Percentiles rank a stretch among this genome's conserved stretches.
Conservation (phyloP, 139 green algal genomes). For the Asterochloris erici region DNA sequence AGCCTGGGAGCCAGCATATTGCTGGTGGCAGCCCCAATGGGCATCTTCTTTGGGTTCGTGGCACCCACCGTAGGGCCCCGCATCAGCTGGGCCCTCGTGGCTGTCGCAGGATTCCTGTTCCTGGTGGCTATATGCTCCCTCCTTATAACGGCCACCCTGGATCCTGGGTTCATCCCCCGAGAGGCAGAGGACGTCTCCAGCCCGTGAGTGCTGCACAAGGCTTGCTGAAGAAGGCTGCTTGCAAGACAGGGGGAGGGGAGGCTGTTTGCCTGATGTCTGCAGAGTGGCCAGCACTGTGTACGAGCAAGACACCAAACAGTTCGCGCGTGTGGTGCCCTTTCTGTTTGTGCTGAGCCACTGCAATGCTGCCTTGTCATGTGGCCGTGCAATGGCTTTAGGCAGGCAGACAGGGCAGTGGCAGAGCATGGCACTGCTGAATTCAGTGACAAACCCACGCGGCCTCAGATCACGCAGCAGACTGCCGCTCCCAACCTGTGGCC, state of each 20-base stretch:
- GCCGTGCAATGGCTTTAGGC: not conserved
- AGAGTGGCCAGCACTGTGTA: not conserved
- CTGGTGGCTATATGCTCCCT: slow-evolving; percentile 55
- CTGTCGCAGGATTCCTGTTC: slow-evolving; percentile 20
- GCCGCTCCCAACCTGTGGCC: no score
- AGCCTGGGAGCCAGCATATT: slow-evolving; percentile 48
- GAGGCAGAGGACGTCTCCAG: slow-evolving; percentile 19
- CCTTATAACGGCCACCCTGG: slow-evolving; percentile 70
- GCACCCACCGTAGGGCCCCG: slow-evolving; percentile 47
- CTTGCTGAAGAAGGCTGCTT: not conserved
- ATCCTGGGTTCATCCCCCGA: slow-evolving; percentile 90
- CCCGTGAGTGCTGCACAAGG: slow-evolving; percentile 1
- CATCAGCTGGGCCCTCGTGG: slow-evolving; percentile 33
- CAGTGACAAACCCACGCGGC: no score
- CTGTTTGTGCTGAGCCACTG: not conserved
- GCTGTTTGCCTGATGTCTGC: not conserved
- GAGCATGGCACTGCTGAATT: no score
- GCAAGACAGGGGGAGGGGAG: not conserved
- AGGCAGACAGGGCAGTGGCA: no score
- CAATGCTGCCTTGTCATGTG: not conserved
- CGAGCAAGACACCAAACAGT: not conserved
- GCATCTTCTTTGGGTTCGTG: slow-evolving; percentile 68
- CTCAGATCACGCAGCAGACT: no score
- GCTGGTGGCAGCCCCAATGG: slow-evolving; percentile 62
- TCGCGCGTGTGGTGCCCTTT: not conserved